Percentiles rank a stretch among this genome's conserved stretches.
phyloP scores from a whole-genome alignment of 1,284 basidiomycete species.

The Somion occarium region DNA sequence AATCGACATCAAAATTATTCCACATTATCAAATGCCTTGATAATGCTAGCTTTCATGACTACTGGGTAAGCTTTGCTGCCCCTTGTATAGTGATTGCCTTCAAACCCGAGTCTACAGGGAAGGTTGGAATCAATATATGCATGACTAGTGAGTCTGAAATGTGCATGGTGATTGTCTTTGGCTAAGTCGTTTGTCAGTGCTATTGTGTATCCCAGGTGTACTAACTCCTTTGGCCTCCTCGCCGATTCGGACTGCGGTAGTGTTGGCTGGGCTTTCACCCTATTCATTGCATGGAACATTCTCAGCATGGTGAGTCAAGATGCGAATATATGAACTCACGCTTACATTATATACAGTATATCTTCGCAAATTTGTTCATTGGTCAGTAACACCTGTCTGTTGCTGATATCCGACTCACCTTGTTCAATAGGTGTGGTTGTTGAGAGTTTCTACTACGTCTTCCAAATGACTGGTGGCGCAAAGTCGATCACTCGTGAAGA shows the following conservation, averaged over 20 bases:
- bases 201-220: constrained; percentile 80
- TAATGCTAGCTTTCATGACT: constrained; percentile 84
- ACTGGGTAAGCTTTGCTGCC: constrained; percentile 47
- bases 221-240: constrained; percentile 43
- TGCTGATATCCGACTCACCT: not conserved
- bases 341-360: constrained; percentile 54
- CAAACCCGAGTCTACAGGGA: constrained; percentile 47
- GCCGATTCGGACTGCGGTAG: constrained; percentile 89
- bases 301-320: constrained; percentile 79
- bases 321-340: not conserved
- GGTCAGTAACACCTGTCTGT: constrained; percentile 36
- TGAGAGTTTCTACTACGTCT: constrained; percentile 95
- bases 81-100: not conserved
- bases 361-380: constrained; percentile 94
- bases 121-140: constrained; percentile 95
- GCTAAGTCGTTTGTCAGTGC: constrained; percentile 60
- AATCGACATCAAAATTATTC: constrained; percentile 79
- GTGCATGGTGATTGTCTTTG: not conserved
- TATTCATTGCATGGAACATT: constrained; percentile 97
- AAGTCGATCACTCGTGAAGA: constrained; percentile 85
- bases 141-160: constrained; percentile 81
- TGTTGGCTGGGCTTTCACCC: constrained; percentile 74
- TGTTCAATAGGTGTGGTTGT: constrained; percentile 77
- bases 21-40: constrained; percentile 73
- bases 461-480: constrained; percentile 81